Conservation (phyloP, 2,329 filamentous ascomycete species). For the Pseudocercospora crystallina region DNA sequence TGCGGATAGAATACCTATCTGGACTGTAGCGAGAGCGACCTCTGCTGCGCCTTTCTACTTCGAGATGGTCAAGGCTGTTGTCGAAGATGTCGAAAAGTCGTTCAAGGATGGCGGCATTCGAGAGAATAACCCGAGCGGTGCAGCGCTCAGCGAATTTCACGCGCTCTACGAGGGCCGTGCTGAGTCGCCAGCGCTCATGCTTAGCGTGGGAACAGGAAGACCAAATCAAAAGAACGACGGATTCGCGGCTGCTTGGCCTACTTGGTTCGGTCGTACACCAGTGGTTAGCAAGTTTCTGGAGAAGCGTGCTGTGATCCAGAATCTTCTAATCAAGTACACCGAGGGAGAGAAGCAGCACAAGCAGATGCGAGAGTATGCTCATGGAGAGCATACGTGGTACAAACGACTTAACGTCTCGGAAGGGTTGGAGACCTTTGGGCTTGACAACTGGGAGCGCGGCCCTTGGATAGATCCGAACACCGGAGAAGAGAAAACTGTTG, state of each 20-base stretch:
- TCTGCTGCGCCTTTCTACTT: conserved; percentile 56
- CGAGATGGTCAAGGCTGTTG: conserved; percentile 48
- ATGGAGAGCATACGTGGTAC: conserved; percentile 52
- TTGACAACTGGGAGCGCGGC: conserved; percentile 50
- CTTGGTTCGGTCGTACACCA: conserved; percentile 43
- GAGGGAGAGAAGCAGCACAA: conserved; percentile 51
- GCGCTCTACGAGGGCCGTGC: conserved; percentile 45
- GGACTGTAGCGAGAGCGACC: conserved; percentile 54
- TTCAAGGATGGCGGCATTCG: conserved; percentile 54
- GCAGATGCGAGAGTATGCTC: conserved; percentile 47
- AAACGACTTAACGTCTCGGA: conserved; percentile 50
- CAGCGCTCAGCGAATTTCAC: conserved; percentile 49
- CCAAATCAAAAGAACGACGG: conserved; percentile 46
- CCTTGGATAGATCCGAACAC: conserved; percentile 32
- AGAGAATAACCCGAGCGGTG: conserved; percentile 52
- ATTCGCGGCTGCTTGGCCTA: conserved; percentile 47
- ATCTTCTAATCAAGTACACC: conserved; percentile 53
- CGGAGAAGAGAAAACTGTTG: conserved; percentile 24
- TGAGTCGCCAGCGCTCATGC: conserved; percentile 43
- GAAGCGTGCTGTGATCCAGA: conserved; percentile 51
- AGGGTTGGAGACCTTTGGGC: conserved; percentile 46
- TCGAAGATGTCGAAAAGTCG: conserved; percentile 40
- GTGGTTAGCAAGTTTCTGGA: conserved; percentile 48
- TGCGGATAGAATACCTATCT: conserved; percentile 49
- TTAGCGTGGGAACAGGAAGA: conserved; percentile 49